These are phyloP conservation scores for Zygoascus ofunaensis DNA, from an alignment of 805 yeast genomes.

Conservation along the genomic window DNA sequence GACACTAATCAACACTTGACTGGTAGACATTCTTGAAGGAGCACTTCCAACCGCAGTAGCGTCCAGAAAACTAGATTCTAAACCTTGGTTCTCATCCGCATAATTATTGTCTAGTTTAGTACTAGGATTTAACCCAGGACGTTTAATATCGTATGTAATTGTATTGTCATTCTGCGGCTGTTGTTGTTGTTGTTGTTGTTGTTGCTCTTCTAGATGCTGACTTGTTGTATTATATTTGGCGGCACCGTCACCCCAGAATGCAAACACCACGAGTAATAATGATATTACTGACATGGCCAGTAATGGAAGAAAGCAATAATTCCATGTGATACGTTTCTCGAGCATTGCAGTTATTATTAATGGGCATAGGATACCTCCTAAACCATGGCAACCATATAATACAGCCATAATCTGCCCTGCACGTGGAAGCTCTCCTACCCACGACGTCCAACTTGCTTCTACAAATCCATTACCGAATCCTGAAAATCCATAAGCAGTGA, in stretches of 20 bases:
- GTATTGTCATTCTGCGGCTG: too few species aligned
- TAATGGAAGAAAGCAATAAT: conserved; percentile 41
- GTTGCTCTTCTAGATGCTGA: background rate
- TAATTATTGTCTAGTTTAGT: background rate
- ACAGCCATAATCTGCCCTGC: conserved; percentile 51
- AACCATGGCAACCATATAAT: conserved; percentile 61
- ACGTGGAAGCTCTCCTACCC: conserved; percentile 39
- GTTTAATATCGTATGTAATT: background rate
- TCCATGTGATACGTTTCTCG: conserved; percentile 42
- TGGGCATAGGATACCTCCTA: conserved; percentile 65
- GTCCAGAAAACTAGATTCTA: too few species aligned
- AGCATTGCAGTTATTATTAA: conserved; percentile 51
- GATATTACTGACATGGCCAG: conserved; percentile 32
- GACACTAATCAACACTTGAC: background rate
- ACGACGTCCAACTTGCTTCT: conserved; percentile 48
- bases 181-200: too few species aligned
- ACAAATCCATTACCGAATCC: conserved; percentile 51
- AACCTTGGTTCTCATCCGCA: background rate
- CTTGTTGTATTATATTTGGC: conserved; percentile 5
- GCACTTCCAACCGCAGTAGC: too few species aligned
- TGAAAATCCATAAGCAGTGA: conserved; percentile 31
- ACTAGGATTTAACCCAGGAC: background rate
- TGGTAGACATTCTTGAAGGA: too few species aligned
- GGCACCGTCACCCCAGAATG: conserved; percentile 34
- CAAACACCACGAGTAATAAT: conserved; percentile 28